Percentiles rank a stretch among this genome's conserved stretches.
These are phyloP conservation scores for Eucalyptus leucophloia DNA, from an alignment of 345 rosid genomes.

Conservation along the genomic window DNA sequence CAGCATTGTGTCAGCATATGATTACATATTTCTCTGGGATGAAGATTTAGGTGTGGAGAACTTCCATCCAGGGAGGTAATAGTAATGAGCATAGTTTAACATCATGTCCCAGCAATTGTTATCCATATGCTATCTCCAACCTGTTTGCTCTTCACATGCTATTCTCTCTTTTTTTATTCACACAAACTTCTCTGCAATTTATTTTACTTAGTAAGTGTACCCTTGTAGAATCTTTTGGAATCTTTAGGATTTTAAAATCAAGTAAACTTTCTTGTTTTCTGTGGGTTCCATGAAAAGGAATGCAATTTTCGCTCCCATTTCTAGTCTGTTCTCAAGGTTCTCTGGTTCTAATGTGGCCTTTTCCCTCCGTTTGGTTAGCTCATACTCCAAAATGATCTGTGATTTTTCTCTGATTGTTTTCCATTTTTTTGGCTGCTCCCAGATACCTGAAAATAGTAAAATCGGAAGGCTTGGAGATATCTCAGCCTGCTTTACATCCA, in stretches of 20 bases:
- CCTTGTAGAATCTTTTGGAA: neutral
- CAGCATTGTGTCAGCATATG: slow-evolving; percentile 62
- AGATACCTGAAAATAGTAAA: slow-evolving; percentile 74
- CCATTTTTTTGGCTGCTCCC: neutral
- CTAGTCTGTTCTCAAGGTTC: neutral
- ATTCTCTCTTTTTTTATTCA: neutral
- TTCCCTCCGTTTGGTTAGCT: neutral
- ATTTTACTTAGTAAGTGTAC: neutral
- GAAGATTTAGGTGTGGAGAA: slow-evolving; percentile 89
- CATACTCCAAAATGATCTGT: neutral
- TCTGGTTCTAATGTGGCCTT: neutral
- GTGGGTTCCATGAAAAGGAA: neutral
- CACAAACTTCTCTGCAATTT: neutral
- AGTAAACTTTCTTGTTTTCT: neutral
- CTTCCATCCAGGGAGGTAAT: slow-evolving; percentile 70
- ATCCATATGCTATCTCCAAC: neutral
- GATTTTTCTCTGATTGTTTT: neutral
- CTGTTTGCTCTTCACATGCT: neutral
- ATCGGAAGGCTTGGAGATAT: slow-evolving; percentile 81
- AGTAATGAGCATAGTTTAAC: neutral
- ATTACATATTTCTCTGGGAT: slow-evolving; percentile 94
- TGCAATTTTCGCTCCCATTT: neutral
- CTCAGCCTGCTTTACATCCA: slow-evolving; percentile 96
- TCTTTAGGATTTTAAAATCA: neutral
- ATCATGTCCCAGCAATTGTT: neutral